These are phyloP conservation scores for Lathyrus oleraceus DNA, from an alignment of 306 rosid genomes.

Conservation along the genomic window DNA sequence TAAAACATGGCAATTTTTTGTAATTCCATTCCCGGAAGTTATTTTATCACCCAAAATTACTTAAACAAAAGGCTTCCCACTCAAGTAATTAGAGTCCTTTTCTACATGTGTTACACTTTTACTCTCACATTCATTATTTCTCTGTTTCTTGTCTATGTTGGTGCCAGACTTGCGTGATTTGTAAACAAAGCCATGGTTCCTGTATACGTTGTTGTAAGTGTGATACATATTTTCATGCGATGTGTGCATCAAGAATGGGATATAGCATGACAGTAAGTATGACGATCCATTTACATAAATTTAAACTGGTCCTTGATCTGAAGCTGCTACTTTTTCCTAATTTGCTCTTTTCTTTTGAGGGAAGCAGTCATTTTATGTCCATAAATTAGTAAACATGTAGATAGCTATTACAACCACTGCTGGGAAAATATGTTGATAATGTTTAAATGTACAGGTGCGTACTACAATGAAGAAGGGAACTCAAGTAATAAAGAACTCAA, in stretches of 20 bases:
- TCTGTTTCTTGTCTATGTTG: constrained; percentile 32
- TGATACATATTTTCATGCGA: constrained; percentile 82
- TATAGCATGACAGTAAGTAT: constrained; percentile 86
- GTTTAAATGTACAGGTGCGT: constrained; percentile 64
- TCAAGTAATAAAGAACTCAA: constrained; percentile 56
- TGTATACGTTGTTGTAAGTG: constrained; percentile 89
- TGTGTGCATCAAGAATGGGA: constrained; percentile 85
- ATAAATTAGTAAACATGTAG: background rate
- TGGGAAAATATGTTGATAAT: constrained; percentile 36
- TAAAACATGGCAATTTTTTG: background rate
- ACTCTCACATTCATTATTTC: constrained; percentile 6
- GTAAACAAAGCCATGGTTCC: constrained; percentile 88
- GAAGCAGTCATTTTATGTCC: background rate
- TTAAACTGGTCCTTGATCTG: constrained; percentile 13
- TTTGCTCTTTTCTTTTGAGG: constrained; percentile 1
- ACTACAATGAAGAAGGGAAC: constrained; percentile 72
- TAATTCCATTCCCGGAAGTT: background rate
- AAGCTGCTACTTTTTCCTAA: background rate
- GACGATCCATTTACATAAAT: constrained; percentile 13
- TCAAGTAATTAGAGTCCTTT: background rate
- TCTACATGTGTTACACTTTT: background rate
- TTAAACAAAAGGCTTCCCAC: constrained; percentile 4
- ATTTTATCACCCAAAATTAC: background rate
- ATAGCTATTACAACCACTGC: constrained; percentile 1
- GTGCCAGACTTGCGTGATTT: constrained; percentile 77